These are phyloP conservation scores for Suillus lakei DNA, from an alignment of 768 basidiomycete species.

Conservation along the genomic window DNA sequence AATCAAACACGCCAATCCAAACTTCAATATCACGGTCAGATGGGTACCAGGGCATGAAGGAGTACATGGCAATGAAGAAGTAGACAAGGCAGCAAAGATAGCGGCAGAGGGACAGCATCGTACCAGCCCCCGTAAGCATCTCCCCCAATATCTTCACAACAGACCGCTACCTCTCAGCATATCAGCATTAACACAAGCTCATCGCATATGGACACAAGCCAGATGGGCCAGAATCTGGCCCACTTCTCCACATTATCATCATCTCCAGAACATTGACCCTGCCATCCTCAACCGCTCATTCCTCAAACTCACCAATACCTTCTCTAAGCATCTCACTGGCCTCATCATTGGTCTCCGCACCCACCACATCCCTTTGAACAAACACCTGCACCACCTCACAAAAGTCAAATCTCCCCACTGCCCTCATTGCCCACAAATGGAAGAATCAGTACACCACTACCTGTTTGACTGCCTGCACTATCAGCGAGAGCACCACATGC, in stretches of 20 bases:
- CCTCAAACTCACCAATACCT: conserved; percentile 5
- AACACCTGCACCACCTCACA: conserved; percentile 34
- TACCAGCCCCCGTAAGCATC: not conserved
- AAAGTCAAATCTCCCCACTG: conserved; percentile 29
- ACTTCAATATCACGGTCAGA: conserved; percentile 2
- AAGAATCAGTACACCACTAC: conserved; percentile 37
- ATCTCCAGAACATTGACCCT: not conserved
- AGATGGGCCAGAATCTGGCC: not conserved
- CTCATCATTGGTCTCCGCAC: conserved; percentile 37
- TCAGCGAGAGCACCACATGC: not conserved
- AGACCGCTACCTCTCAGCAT: not conserved
- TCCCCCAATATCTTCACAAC: not conserved
- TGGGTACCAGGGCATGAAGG: conserved; percentile 9
- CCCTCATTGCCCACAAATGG: conserved; percentile 22
- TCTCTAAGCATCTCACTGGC: conserved; percentile 22
- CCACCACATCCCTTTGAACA: conserved; percentile 34
- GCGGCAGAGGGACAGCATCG: not conserved
- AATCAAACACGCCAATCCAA: not conserved
- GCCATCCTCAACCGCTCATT: not conserved
- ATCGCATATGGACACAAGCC: not conserved
- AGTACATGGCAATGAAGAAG: conserved; percentile 3
- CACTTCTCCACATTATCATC: not conserved
- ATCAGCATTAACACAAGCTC: not conserved
- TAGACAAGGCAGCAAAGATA: not conserved
- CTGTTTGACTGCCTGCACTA: conserved; percentile 33